phyloP scores from a whole-genome alignment of 257 asterid genomes.

The Buddleja alternifolia region DNA sequence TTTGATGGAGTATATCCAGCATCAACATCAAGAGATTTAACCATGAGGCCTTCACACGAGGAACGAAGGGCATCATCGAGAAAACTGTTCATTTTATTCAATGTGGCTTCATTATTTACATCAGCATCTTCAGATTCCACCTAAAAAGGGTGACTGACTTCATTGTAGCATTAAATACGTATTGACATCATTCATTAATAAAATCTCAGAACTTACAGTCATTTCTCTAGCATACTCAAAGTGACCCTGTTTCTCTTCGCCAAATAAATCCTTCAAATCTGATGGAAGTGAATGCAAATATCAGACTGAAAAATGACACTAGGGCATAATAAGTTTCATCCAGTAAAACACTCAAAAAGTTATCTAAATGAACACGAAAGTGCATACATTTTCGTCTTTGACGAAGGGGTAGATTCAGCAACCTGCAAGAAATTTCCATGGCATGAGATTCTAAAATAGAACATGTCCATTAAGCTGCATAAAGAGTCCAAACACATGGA shows the following conservation, averaged over 20 bases:
- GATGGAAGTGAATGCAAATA: constrained; percentile 30
- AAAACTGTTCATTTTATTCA: constrained; percentile 63
- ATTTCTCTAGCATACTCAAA: constrained; percentile 82
- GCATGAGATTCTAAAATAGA: constrained; percentile 20
- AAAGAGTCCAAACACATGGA: constrained; percentile 3
- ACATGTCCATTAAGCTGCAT: background rate
- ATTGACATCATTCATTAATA: constrained; percentile 11
- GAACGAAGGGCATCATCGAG: constrained; percentile 66
- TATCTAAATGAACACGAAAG: constrained; percentile 9
- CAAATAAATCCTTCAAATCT: constrained; percentile 75
- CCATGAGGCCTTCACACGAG: constrained; percentile 95
- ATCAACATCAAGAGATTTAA: constrained; percentile 76
- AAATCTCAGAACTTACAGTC: constrained; percentile 49
- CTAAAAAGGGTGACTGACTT: constrained; percentile 45
- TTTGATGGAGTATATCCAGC: constrained; percentile 86
- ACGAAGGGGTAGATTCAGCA: constrained; percentile 73
- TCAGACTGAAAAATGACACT: constrained; percentile 20
- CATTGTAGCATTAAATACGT: constrained; percentile 4
- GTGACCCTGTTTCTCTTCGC: constrained; percentile 69
- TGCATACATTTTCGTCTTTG: constrained; percentile 74
- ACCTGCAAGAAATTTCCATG: constrained; percentile 54
- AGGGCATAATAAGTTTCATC: constrained; percentile 18
- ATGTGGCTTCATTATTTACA: constrained; percentile 60
- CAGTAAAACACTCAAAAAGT: constrained; percentile 24
- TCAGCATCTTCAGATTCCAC: constrained; percentile 69